A percentile compares a stretch with the other conserved stretches of the same genome.
phyloP scores from a whole-genome alignment of 352 stramenopile species.

The Globisporangium takayamanum region DNA sequence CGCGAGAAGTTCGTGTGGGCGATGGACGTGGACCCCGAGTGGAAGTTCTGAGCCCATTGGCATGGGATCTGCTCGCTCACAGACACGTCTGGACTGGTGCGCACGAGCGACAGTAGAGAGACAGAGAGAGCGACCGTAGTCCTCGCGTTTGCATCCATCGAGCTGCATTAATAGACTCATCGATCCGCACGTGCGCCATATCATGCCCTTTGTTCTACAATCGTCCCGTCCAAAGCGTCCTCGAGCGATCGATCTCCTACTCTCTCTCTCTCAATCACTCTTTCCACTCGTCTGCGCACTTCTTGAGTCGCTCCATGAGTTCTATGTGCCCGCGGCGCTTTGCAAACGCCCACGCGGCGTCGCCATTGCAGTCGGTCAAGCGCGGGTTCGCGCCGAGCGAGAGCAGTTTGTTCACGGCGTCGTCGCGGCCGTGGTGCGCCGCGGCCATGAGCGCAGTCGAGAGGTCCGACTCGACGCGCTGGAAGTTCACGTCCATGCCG shows the following conservation, averaged over 20 bases:
- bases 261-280: background rate
- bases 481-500: constrained; percentile 84
- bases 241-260: background rate
- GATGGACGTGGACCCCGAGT: constrained; percentile 96
- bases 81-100: too few relatives aligned
- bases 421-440: constrained; percentile 73
- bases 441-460: constrained; percentile 75
- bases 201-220: too few relatives aligned
- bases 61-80: background rate
- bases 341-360: constrained; percentile 66
- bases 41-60: constrained; percentile 85
- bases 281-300: constrained; percentile 55
- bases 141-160: too few relatives aligned
- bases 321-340: constrained; percentile 56
- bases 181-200: too few relatives aligned
- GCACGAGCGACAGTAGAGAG: background rate
- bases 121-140: background rate
- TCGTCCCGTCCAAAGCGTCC: too few relatives aligned
- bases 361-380: constrained; percentile 41
- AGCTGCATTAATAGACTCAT: too few relatives aligned
- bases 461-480: constrained; percentile 68
- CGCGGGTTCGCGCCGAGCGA: constrained; percentile 58
- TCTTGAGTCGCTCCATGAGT: constrained; percentile 67
- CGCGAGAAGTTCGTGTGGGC: constrained; percentile 99
- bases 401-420: constrained; percentile 57